Conservation (phyloP, 2,329 filamentous ascomycete species). For the Clonostachys byssicola region DNA sequence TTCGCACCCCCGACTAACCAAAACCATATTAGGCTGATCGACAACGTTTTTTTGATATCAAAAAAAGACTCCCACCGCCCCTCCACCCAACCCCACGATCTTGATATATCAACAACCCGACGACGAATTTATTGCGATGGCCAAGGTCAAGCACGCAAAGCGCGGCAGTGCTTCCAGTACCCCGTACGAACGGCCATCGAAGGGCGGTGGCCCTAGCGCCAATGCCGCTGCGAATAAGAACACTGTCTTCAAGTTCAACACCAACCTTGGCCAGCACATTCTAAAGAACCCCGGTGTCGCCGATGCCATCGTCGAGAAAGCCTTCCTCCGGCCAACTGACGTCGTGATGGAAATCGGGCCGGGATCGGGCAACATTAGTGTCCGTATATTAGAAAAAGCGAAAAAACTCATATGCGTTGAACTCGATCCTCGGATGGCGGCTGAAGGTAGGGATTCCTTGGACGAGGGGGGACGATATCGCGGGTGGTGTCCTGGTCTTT, state of each 20-base stretch:
- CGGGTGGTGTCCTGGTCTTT: constrained; percentile 45
- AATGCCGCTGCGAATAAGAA: constrained; percentile 43
- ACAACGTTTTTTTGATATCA: constrained; percentile 10
- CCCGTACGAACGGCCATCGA: constrained; percentile 34
- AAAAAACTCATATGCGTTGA: constrained; percentile 83
- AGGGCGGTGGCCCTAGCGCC: constrained; percentile 9
- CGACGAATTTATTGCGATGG: constrained; percentile 32
- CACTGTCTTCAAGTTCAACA: constrained; percentile 98
- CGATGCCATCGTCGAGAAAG: constrained; percentile 68
- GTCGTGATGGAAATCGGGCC: constrained; percentile 83
- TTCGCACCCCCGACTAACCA: no score
- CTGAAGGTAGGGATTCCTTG: constrained; percentile 91
- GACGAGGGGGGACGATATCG: constrained; percentile 74
- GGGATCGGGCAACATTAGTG: constrained; percentile 84
- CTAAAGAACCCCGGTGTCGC: constrained; percentile 88
- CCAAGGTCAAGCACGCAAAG: constrained; percentile 47
- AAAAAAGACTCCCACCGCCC: constrained; percentile 17
- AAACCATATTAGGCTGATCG: no score
- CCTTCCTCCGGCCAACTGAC: constrained; percentile 84
- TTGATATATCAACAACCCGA: background rate
- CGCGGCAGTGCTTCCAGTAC: constrained; percentile 39
- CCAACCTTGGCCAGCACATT: constrained; percentile 81
- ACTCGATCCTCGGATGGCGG: constrained; percentile 93
- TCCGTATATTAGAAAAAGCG: constrained; percentile 82
- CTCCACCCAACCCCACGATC: constrained; percentile 4